A percentile compares a stretch with the other conserved stretches of the same genome.
These are phyloP conservation scores for Heterobasidion parviporum DNA, from an alignment of 1,284 basidiomycete genomes.

Conservation along the genomic window DNA sequence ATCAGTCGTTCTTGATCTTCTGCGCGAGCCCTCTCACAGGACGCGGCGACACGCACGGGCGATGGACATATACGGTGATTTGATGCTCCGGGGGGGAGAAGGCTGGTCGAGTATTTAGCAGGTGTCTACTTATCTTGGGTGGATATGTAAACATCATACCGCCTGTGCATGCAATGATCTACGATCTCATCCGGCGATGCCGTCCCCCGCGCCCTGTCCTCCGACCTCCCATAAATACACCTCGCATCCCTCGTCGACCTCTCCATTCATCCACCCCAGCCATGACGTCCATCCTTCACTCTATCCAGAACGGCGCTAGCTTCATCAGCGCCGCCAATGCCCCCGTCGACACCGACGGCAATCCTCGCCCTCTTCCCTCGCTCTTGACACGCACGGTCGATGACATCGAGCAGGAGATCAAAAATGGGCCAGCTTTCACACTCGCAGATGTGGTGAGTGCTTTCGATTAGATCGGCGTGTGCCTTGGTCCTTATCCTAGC, in stretches of 20 bases:
- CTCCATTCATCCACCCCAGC: background rate
- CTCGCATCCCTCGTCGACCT: background rate
- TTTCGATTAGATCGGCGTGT: background rate
- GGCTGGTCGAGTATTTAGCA: background rate
- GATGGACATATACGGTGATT: background rate
- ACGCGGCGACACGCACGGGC: no score
- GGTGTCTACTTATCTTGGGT: background rate
- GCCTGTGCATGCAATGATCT: background rate
- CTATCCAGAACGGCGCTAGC: background rate
- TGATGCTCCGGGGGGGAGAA: background rate
- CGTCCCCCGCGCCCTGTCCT: background rate
- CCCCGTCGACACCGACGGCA: slow-evolving; percentile 10
- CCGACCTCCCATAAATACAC: background rate
- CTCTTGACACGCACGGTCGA: slow-evolving; percentile 1
- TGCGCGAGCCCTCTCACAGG: background rate
- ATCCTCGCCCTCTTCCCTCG: slow-evolving; percentile 1
- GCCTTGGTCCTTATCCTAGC: background rate
- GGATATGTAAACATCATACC: background rate
- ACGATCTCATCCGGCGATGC: background rate
- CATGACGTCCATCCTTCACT: background rate
- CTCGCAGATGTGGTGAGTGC: slow-evolving; percentile 9
- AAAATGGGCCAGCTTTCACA: slow-evolving; percentile 7
- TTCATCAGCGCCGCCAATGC: background rate
- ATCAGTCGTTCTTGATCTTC: background rate
- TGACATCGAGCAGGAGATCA: slow-evolving; percentile 6